phyloP scores from a whole-genome alignment of 805 yeast genomes.

The Trichomonascus vanleenenianus region DNA sequence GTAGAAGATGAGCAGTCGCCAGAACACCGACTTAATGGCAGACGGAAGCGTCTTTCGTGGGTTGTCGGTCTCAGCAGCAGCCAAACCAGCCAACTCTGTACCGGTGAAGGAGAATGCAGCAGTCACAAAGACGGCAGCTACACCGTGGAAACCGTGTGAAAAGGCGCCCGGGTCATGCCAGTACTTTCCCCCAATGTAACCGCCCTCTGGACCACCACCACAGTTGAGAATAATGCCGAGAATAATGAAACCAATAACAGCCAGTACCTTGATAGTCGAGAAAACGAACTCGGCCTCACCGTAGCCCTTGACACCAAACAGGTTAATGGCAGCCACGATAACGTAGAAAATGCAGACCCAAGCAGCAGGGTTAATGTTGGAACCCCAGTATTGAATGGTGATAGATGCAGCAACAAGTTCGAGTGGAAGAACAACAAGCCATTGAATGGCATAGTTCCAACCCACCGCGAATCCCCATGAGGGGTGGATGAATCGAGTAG shows the following conservation, averaged over 20 bases:
- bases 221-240: conserved; percentile 39
- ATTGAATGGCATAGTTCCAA: conserved; percentile 55
- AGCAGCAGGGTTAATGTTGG: conserved; percentile 42
- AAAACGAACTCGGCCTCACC: conserved; percentile 61
- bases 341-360: conserved; percentile 50
- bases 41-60: conserved; percentile 60
- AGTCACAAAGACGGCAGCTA: conserved; percentile 56
- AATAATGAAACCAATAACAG: conserved; percentile 52
- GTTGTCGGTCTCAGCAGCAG: conserved; percentile 67
- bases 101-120: conserved; percentile 77
- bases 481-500: conserved; percentile 51
- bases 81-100: conserved; percentile 61
- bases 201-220: conserved; percentile 53
- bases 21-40: conserved; percentile 72
- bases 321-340: conserved; percentile 39
- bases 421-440: conserved; percentile 53
- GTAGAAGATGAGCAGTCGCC: conserved; percentile 69
- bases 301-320: conserved; percentile 50
- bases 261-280: conserved; percentile 46
- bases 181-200: conserved; percentile 21
- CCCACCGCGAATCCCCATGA: conserved; percentile 59
- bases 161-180: conserved; percentile 49
- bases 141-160: conserved; percentile 59
- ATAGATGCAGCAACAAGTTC: conserved; percentile 55
- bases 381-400: conserved; percentile 46